These are phyloP conservation scores for Nasturtium officinale DNA, from an alignment of 345 rosid genomes.

Conservation along the genomic window DNA sequence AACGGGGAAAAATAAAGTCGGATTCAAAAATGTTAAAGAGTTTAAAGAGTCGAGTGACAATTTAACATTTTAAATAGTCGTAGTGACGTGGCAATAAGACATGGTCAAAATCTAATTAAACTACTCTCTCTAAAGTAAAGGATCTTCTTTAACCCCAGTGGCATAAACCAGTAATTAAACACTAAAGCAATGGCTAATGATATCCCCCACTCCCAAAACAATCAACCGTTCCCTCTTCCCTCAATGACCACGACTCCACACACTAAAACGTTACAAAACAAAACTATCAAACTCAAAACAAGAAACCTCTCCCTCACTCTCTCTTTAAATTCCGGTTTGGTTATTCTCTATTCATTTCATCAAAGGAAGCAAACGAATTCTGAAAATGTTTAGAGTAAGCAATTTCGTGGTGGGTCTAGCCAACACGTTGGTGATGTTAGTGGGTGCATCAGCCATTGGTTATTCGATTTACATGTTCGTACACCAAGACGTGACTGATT, in stretches of 20 bases:
- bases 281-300: background rate
- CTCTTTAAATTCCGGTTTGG: background rate
- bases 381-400: conserved; percentile 43
- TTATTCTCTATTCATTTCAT: background rate
- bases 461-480: conserved; percentile 43
- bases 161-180: conserved; percentile 20
- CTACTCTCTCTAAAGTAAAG: conserved; percentile 31
- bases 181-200: conserved; percentile 15
- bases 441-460: conserved; percentile 40
- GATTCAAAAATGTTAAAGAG: background rate
- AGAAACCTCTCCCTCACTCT: background rate
- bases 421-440: conserved; percentile 42
- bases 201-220: conserved; percentile 32
- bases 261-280: conserved; percentile 23
- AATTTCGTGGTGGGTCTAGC: conserved; percentile 45
- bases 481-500: conserved; percentile 37
- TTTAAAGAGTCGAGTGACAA: background rate
- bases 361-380: background rate
- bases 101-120: conserved; percentile 29
- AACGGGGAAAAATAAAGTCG: too few relatives aligned
- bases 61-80: background rate
- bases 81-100: conserved; percentile 16
- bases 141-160: conserved; percentile 17
- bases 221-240: conserved; percentile 27
- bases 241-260: conserved; percentile 20